These are phyloP conservation scores for Colletotrichum shisoi DNA, from an alignment of 2,329 filamentous ascomycete genomes.

Conservation along the genomic window DNA sequence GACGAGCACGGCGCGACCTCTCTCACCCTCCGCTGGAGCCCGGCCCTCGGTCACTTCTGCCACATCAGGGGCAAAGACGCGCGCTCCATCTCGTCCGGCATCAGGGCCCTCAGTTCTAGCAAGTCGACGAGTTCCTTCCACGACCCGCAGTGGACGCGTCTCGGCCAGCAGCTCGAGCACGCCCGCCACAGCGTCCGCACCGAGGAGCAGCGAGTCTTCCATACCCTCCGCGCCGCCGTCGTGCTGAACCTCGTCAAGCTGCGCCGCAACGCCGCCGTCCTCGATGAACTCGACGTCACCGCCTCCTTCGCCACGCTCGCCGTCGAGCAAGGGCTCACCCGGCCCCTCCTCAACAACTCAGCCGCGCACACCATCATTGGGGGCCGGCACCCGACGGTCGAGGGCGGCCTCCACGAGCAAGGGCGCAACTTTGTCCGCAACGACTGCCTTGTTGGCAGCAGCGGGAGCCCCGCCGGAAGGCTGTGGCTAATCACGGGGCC, in stretches of 20 bases:
- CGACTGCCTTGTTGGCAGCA: slow-evolving; percentile 81
- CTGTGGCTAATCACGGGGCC: slow-evolving; percentile 78
- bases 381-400: slow-evolving; percentile 91
- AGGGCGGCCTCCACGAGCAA: slow-evolving; percentile 78
- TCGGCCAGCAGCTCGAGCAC: slow-evolving; percentile 82
- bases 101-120: slow-evolving; percentile 74
- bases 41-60: slow-evolving; percentile 86
- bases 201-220: slow-evolving; percentile 85
- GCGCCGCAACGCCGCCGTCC: slow-evolving; percentile 85
- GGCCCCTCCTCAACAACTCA: slow-evolving; percentile 74
- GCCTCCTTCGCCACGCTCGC: slow-evolving; percentile 86
- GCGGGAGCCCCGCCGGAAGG: slow-evolving; percentile 61
- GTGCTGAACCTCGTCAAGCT: slow-evolving; percentile 84
- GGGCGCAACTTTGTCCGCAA: slow-evolving; percentile 85
- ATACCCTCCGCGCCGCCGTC: slow-evolving; percentile 75
- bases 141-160: slow-evolving; percentile 79
- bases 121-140: slow-evolving; percentile 88
- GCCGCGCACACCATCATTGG: slow-evolving; percentile 78
- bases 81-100: slow-evolving; percentile 45
- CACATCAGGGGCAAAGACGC: slow-evolving; percentile 86
- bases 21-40: slow-evolving; percentile 84
- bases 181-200: slow-evolving; percentile 77
- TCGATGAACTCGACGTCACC: slow-evolving; percentile 92
- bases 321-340: slow-evolving; percentile 73
- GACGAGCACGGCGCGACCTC: slow-evolving; percentile 67